Conservation (phyloP, 768 basidiomycete species). For the Lentinula sp. region DNA sequence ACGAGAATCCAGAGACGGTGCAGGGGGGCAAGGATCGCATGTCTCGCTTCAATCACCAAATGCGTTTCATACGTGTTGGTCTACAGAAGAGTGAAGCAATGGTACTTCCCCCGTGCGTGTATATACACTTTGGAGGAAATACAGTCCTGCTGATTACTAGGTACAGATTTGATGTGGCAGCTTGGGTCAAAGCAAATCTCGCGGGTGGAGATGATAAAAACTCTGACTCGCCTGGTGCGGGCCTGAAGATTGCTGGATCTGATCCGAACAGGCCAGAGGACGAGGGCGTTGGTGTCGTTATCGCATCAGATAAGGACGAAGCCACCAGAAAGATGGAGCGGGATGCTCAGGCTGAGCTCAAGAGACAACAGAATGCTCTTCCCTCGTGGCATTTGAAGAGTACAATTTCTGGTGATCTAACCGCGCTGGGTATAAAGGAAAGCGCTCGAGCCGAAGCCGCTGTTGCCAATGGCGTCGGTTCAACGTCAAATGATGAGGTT, state of each 20-base stretch:
- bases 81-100: slow-evolving; percentile 86
- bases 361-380: slow-evolving; percentile 84
- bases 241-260: slow-evolving; percentile 72
- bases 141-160: slow-evolving; percentile 4
- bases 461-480: slow-evolving; percentile 19
- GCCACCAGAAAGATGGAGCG: slow-evolving; percentile 65
- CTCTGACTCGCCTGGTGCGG: slow-evolving; percentile 41
- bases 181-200: slow-evolving; percentile 75
- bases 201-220: slow-evolving; percentile 59
- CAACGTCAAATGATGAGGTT: slow-evolving; percentile 65
- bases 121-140: not conserved
- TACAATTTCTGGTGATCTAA: slow-evolving; percentile 90
- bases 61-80: slow-evolving; percentile 81
- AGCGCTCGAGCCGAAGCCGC: slow-evolving; percentile 44
- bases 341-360: slow-evolving; percentile 77
- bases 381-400: slow-evolving; percentile 96
- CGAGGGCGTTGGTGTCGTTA: slow-evolving; percentile 80
- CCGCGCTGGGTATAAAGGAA: slow-evolving; percentile 78
- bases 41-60: slow-evolving; percentile 91
- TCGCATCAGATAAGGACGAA: slow-evolving; percentile 87
- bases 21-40: slow-evolving; percentile 88
- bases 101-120: slow-evolving; percentile 71
- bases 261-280: slow-evolving; percentile 54
- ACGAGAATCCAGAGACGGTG: slow-evolving; percentile 84
- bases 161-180: slow-evolving; percentile 71